A percentile compares a stretch with the other conserved stretches of the same genome.
Conservation (phyloP, 2,329 filamentous ascomycete species). For the Monilinia aucupariae region DNA sequence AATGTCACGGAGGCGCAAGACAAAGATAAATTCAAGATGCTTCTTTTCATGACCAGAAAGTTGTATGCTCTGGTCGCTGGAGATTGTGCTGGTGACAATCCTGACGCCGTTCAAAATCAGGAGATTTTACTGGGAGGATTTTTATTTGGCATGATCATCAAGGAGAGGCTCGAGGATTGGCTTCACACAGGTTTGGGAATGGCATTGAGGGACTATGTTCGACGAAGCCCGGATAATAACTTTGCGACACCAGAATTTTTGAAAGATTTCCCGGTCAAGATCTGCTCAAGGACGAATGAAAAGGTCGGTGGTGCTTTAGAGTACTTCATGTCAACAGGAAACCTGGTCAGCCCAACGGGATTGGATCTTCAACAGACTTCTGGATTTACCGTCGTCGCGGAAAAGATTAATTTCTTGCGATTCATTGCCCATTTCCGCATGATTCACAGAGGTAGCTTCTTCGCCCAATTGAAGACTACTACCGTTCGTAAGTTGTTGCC, state of each 20-base stretch:
- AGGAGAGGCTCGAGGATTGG: slow-evolving; percentile 90
- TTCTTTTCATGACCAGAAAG: slow-evolving; percentile 95
- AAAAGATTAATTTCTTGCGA: slow-evolving; percentile 97
- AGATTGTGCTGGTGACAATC: slow-evolving; percentile 90
- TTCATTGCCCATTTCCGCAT: slow-evolving; percentile 99
- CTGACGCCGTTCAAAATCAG: slow-evolving; percentile 93
- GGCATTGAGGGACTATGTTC: slow-evolving; percentile 52
- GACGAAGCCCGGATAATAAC: slow-evolving; percentile 54
- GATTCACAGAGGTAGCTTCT: slow-evolving; percentile 98
- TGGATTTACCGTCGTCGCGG: slow-evolving; percentile 92
- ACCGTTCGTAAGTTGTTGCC: slow-evolving; percentile 92
- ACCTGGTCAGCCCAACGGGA: slow-evolving; percentile 83
- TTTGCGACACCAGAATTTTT: slow-evolving; percentile 75
- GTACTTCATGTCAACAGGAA: slow-evolving; percentile 95
- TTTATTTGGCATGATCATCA: slow-evolving; percentile 90
- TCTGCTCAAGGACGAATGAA: slow-evolving; percentile 78
- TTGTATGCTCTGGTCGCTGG: slow-evolving; percentile 89
- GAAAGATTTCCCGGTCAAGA: slow-evolving; percentile 70
- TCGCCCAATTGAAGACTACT: slow-evolving; percentile 94
- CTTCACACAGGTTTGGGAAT: slow-evolving; percentile 51
- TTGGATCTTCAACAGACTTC: slow-evolving; percentile 91
- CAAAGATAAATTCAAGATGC: slow-evolving; percentile 85
- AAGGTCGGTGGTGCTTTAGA: slow-evolving; percentile 82
- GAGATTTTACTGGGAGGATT: slow-evolving; percentile 91
- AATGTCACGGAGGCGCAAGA: slow-evolving; percentile 81